Evolutionary conservation across 208 protist genomes (phyloP), one percentile per base, ranked within the genome.

Genomic region (Endotrypanum monterogeii): DNA sequence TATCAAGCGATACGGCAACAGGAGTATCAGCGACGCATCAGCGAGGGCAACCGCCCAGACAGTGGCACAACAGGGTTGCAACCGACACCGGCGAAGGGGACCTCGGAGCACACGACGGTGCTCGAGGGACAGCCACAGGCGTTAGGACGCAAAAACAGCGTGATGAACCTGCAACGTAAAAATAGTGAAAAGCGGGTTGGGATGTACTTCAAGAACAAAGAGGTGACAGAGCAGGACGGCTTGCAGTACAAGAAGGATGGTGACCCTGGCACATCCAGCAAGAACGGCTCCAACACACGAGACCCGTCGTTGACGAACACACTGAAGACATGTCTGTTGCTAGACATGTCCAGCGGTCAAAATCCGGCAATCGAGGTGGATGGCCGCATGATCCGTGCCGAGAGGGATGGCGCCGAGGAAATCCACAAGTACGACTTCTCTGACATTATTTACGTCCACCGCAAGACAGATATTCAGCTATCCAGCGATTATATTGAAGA

Each of bases 191-290:
- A 92, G 80, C 80, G 87, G 1, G 83, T 94, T 25, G 89, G 89
- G 23, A 91, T 94, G 84, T 94, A 94, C 74, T 94, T 94, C 75
- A 94, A 94, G 68, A 90, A 92, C 76, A 84, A 86, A n/a, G 79
- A 86, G 52, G 83, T 74, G 1, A 51, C 78, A 16, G 75, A 91
- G 37, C 76, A 61, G n/a, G 80, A 78, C 28, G 71, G 81, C 3
- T 44, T 74, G 23, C 79, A 89, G 67, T 94, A 94, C 78, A 91
- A 92, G 77, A 89, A 90, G 77, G 87, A 92, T 6, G 86, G 85
- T 61, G 87, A 92, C 52, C 74, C 78, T 14, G 83, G 77, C 20
- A 86, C 78, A 39, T 57, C 66, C 25, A 82, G 83, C 52, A 85
- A 80, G 65, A 77, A 51, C 66, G 80, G 72, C 69, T n/a, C 62